Evolutionary conservation across 345 rosid genomes (phyloP).

Genomic region (Litchi chinensis): DNA sequence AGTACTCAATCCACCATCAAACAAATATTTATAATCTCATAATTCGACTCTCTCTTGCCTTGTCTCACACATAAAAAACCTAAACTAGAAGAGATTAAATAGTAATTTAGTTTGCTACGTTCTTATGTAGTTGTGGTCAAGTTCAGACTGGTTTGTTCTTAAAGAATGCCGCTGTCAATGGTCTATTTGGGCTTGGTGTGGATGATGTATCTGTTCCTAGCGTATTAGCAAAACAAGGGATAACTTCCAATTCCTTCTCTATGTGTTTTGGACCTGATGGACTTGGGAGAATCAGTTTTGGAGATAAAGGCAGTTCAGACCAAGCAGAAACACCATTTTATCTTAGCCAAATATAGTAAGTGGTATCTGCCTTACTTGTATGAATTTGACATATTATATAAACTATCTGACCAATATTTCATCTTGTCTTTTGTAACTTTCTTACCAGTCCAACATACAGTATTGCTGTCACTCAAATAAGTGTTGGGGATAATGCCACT

Average conservation of each 20-base stretch:
- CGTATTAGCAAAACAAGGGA: conserved; percentile 68
- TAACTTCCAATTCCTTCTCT: conserved; percentile 79
- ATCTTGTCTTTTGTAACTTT: not conserved
- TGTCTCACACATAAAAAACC: too few relatives aligned
- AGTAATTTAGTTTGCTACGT: conserved; percentile 8
- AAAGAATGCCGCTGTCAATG: conserved; percentile 90
- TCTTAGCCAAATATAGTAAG: conserved; percentile 63
- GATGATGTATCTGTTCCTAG: conserved; percentile 81
- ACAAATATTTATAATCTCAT: too few relatives aligned
- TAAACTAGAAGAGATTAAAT: too few relatives aligned
- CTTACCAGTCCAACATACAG: conserved; percentile 78
- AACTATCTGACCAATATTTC: not conserved
- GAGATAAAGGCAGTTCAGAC: conserved; percentile 78
- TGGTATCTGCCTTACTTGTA: conserved; percentile 9
- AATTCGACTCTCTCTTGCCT: too few relatives aligned
- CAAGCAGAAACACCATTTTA: conserved; percentile 86
- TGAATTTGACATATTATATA: not conserved
- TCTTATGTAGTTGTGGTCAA: conserved; percentile 80
- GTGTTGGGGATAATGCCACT: conserved; percentile 53
- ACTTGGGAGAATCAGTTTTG: conserved; percentile 85
- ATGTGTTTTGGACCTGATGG: conserved; percentile 84
- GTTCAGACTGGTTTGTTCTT: conserved; percentile 84
- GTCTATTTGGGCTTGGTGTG: conserved; percentile 95
- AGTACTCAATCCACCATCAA: too few relatives aligned
- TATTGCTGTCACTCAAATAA: conserved; percentile 61